phyloP scores from a whole-genome alignment of 768 basidiomycete species.

The Boletus sensibilis region DNA sequence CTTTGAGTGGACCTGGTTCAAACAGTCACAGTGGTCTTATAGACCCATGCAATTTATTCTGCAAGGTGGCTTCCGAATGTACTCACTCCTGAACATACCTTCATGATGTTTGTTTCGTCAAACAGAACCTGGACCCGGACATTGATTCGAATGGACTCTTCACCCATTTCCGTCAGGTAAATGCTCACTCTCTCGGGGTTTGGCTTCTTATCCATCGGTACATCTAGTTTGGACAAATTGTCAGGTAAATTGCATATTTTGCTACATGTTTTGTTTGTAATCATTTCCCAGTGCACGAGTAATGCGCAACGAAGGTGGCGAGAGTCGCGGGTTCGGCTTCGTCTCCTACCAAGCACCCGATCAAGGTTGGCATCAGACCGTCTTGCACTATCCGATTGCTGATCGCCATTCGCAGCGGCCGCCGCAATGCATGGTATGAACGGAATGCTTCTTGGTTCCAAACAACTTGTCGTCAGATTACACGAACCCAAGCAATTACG shows the following conservation, averaged over 20 bases:
- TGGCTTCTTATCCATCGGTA: slow-evolving; percentile 16
- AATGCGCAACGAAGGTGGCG: slow-evolving; percentile 82
- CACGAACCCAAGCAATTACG: slow-evolving; percentile 92
- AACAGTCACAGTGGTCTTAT: slow-evolving; percentile 83
- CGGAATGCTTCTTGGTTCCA: slow-evolving; percentile 63
- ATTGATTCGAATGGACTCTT: slow-evolving; percentile 86
- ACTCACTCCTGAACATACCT: neutral
- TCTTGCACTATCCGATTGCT: neutral
- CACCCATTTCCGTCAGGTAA: slow-evolving; percentile 75
- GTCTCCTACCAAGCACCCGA: slow-evolving; percentile 84
- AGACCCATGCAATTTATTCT: slow-evolving; percentile 88
- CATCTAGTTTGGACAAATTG: slow-evolving; percentile 79
- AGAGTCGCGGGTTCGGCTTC: slow-evolving; percentile 88
- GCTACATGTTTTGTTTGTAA: neutral
- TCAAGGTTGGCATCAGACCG: slow-evolving; percentile 52
- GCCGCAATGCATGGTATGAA: slow-evolving; percentile 83
- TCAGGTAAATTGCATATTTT: slow-evolving; percentile 54
- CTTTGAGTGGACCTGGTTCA: slow-evolving; percentile 70
- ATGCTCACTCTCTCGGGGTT: slow-evolving; percentile 1
- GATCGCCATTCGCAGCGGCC: slow-evolving; percentile 46
- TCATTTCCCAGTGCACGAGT: slow-evolving; percentile 70
- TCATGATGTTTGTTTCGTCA: slow-evolving; percentile 1
- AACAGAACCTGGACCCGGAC: slow-evolving; percentile 78
- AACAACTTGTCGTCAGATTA: slow-evolving; percentile 80
- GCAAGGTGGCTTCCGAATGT: slow-evolving; percentile 54